These are phyloP conservation scores for Ceratobasidium sp. DNA, from an alignment of 1,284 basidiomycete genomes.

Conservation along the genomic window DNA sequence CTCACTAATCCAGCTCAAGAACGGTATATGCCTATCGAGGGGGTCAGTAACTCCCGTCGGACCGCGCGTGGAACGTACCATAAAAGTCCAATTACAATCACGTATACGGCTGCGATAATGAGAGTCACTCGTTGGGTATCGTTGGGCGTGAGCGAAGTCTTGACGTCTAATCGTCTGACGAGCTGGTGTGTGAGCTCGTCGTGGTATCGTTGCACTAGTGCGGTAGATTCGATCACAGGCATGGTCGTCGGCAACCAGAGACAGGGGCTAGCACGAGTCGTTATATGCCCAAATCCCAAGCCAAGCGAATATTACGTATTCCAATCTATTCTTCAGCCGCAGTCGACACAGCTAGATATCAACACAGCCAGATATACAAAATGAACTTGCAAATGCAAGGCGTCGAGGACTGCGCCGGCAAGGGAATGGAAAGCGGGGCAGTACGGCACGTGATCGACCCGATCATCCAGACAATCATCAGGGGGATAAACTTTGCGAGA, in stretches of 20 bases:
- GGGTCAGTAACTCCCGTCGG: conserved; percentile 1
- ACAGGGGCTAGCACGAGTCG: no score
- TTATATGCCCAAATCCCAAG: not conserved
- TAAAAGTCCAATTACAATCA: conserved; percentile 72
- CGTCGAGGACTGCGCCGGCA: not conserved
- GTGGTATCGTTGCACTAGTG: conserved; percentile 12
- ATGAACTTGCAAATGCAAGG: not conserved
- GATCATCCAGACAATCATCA: no score
- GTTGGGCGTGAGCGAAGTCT: conserved; percentile 31
- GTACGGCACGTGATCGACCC: no score
- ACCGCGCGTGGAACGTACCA: conserved; percentile 58
- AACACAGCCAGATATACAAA: not conserved
- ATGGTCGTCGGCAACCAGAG: conserved; percentile 6
- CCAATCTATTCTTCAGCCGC: not conserved
- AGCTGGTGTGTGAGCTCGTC: conserved; percentile 8
- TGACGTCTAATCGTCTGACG: conserved; percentile 26
- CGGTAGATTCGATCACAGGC: conserved; percentile 23
- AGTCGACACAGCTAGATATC: not conserved
- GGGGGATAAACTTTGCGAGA: no score
- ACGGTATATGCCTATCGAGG: conserved; percentile 75
- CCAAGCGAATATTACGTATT: not conserved
- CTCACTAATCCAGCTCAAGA: conserved; percentile 73
- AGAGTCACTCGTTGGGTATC: conserved; percentile 75
- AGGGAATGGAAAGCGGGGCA: no score
- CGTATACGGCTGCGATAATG: conserved; percentile 76